Conservation (phyloP, 2,329 filamentous ascomycete species). For the Stachybotrys elegans region DNA sequence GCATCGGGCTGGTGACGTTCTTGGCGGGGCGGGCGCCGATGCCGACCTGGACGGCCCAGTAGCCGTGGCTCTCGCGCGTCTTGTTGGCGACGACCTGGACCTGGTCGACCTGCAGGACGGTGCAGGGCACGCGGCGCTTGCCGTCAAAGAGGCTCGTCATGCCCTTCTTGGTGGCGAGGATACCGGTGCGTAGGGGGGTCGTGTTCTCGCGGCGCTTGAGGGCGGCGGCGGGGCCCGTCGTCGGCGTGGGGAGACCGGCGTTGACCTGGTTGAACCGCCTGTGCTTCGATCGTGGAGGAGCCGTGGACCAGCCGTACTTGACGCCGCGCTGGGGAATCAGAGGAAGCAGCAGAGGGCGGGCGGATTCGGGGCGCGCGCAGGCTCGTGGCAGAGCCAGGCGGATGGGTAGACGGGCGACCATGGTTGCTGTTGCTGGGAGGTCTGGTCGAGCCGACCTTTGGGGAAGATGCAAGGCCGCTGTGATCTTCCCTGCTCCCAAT, state of each 20-base stretch:
- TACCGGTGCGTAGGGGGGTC: slow-evolving; percentile 68
- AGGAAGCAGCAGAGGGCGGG: slow-evolving; percentile 38
- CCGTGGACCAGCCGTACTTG: slow-evolving; percentile 58
- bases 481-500: no score
- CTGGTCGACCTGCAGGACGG: slow-evolving; percentile 87
- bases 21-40: slow-evolving; percentile 65
- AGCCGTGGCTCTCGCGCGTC: slow-evolving; percentile 74
- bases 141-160: slow-evolving; percentile 90
- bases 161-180: slow-evolving; percentile 85
- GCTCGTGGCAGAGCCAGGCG: slow-evolving; percentile 37
- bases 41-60: slow-evolving; percentile 91
- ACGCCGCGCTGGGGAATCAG: slow-evolving; percentile 43
- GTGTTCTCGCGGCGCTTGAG: slow-evolving; percentile 53
- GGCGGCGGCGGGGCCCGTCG: slow-evolving; percentile 55
- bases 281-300: slow-evolving; percentile 45
- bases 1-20: slow-evolving; percentile 75
- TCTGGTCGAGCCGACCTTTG: not conserved
- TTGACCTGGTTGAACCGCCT: slow-evolving; percentile 57
- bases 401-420: slow-evolving; percentile 41
- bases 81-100: slow-evolving; percentile 88
- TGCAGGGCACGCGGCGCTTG: slow-evolving; percentile 76
- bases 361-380: slow-evolving; percentile 21
- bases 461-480: not conserved
- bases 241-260: slow-evolving; percentile 50
- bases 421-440: slow-evolving; percentile 20